Conservation (phyloP, 1,284 basidiomycete genomes). For the Cutaneotrichosporon cavernicola region DNA sequence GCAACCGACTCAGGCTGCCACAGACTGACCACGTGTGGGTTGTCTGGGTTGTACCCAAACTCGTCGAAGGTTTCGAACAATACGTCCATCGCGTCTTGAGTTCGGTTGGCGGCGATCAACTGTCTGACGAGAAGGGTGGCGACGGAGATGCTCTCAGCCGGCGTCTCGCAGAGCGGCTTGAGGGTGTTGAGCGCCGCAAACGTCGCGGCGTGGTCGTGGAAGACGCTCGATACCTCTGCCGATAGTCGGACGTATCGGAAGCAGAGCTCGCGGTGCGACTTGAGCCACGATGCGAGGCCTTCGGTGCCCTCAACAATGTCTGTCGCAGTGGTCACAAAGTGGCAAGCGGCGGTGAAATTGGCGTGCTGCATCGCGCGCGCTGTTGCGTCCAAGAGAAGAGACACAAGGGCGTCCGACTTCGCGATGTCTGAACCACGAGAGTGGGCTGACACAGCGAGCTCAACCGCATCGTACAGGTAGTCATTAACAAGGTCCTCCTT, state of each 20-base stretch:
- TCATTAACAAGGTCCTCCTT: conserved; percentile 23
- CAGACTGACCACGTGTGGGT: conserved; percentile 17
- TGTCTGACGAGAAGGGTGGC: conserved; percentile 29
- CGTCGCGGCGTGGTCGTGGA: conserved; percentile 29
- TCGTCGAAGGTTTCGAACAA: conserved; percentile 24
- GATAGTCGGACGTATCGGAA: conserved; percentile 27
- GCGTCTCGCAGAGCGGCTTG: conserved; percentile 22
- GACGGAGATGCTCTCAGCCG: conserved; percentile 28
- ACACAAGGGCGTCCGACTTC: conserved; percentile 20
- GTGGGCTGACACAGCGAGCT: conserved; percentile 33
- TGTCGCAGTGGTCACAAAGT: conserved; percentile 28
- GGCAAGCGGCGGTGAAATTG: conserved; percentile 28
- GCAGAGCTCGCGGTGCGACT: conserved; percentile 19
- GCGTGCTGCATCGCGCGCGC: conserved; percentile 24
- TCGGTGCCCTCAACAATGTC: conserved; percentile 28
- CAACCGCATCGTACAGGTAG: conserved; percentile 39
- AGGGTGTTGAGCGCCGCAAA: conserved; percentile 25
- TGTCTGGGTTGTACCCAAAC: conserved; percentile 29
- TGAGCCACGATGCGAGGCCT: conserved; percentile 26
- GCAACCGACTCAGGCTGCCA: conserved; percentile 20
- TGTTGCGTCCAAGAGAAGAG: conserved; percentile 28
- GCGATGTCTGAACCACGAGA: conserved; percentile 16
- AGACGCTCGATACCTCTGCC: conserved; percentile 29
- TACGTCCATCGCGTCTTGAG: conserved; percentile 22
- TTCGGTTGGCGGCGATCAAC: conserved; percentile 26